Percentiles rank a stretch among this genome's conserved stretches.
These are phyloP conservation scores for Fusarium scirpi DNA, from an alignment of 2,329 filamentous ascomycete genomes.

Conservation along the genomic window DNA sequence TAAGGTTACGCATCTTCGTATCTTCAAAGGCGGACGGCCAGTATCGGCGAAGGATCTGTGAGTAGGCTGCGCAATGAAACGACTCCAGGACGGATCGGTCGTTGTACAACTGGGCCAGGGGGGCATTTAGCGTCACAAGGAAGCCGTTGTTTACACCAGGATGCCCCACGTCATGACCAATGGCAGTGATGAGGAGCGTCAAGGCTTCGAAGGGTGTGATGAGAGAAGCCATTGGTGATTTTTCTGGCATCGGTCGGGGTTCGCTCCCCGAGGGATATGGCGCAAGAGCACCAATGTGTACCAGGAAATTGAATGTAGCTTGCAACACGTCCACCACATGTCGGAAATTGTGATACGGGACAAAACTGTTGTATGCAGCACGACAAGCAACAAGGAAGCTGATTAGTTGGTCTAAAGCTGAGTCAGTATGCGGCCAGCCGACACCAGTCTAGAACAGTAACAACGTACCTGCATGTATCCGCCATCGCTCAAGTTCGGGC, in stretches of 20 bases:
- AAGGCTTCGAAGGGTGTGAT: conserved; percentile 90
- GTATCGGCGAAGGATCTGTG: conserved; percentile 90
- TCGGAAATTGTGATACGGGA: conserved; percentile 97
- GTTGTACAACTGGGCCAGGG: conserved; percentile 94
- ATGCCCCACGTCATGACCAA: conserved; percentile 97
- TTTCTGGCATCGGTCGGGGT: conserved; percentile 51
- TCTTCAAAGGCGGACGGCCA: conserved; percentile 89
- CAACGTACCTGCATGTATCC: conserved; percentile 79
- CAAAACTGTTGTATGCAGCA: conserved; percentile 94
- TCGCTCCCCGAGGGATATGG: conserved; percentile 66
- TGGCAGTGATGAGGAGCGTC: conserved; percentile 91
- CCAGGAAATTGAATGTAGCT: conserved; percentile 89
- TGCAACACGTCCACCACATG: conserved; percentile 97
- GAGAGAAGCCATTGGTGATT: conserved; percentile 77
- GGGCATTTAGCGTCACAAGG: conserved; percentile 89
- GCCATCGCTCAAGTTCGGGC: conserved; percentile 84
- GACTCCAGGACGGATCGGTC: conserved; percentile 96
- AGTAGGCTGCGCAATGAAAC: conserved; percentile 97
- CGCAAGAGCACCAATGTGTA: conserved; percentile 81
- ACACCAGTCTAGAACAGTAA: conserved; percentile 13
- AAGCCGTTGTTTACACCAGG: conserved; percentile 99
- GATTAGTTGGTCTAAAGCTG: conserved; percentile 76
- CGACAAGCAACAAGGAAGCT: conserved; percentile 89
- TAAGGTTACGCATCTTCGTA: conserved; percentile 82
- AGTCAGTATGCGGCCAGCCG: conserved; percentile 54